Percentiles rank a stretch among this genome's conserved stretches.
These are phyloP conservation scores for Anthracocystis panici-leucophaei DNA, from an alignment of 1,284 basidiomycete genomes.

Conservation along the genomic window DNA sequence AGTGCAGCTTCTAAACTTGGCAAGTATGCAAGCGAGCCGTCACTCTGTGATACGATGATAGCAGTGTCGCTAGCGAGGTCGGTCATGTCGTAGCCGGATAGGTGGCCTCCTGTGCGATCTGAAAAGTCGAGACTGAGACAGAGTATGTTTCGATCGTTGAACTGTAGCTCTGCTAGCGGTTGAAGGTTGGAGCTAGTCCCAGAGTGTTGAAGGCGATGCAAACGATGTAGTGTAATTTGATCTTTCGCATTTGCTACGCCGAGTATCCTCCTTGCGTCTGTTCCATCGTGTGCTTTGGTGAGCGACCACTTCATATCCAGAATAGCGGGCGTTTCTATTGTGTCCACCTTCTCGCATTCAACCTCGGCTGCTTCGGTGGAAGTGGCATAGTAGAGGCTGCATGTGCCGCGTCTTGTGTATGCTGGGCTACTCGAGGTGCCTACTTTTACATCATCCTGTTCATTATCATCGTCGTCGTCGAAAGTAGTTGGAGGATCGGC, in stretches of 20 bases:
- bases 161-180: conserved; percentile 27
- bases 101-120: conserved; percentile 40
- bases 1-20: conserved; percentile 39
- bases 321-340: conserved; percentile 57
- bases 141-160: conserved; percentile 58
- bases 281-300: background rate
- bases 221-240: conserved; percentile 38
- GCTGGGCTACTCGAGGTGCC: conserved; percentile 30
- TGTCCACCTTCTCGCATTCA: conserved; percentile 22
- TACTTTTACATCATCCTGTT: conserved; percentile 7
- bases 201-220: conserved; percentile 15
- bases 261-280: conserved; percentile 25
- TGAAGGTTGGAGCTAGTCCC: conserved; percentile 7
- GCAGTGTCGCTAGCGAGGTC: conserved; percentile 22
- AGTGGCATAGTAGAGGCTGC: conserved; percentile 34
- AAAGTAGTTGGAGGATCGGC: background rate
- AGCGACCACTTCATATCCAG: conserved; percentile 68
- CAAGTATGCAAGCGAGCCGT: conserved; percentile 62
- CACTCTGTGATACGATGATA: conserved; percentile 65
- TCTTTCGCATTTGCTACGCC: conserved; percentile 60
- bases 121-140: conserved; percentile 68
- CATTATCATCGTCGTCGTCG: background rate
- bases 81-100: conserved; percentile 14
- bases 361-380: conserved; percentile 7
- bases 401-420: conserved; percentile 59